Evolutionary conservation across 2,329 filamentous ascomycete species (phyloP).

Genomic region (Botrytis tulipae): DNA sequence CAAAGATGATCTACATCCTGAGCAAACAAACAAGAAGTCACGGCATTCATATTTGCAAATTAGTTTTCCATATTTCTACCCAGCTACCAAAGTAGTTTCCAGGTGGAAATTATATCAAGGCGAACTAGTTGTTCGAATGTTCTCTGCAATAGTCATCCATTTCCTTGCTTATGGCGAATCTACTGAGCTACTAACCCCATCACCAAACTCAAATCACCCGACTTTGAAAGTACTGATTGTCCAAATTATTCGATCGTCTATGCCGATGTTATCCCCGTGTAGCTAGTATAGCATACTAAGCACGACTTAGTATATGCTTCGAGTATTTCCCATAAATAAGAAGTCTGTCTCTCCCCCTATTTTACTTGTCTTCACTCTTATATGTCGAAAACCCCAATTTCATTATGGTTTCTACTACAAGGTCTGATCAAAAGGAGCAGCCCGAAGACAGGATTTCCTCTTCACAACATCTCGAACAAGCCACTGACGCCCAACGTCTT

Average conservation of each 20-base stretch:
- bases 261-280: background rate
- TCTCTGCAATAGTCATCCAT: background rate
- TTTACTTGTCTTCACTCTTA: background rate
- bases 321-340: too few relatives aligned
- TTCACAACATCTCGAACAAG: background rate
- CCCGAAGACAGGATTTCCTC: background rate
- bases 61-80: background rate
- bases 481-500: background rate
- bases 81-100: background rate
- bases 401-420: background rate
- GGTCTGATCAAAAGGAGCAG: background rate
- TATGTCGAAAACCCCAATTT: background rate
- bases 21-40: background rate
- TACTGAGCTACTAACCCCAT: background rate
- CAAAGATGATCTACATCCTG: background rate
- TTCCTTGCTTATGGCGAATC: background rate
- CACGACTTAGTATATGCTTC: background rate
- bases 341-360: too few relatives aligned
- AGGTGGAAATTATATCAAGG: background rate
- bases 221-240: background rate
- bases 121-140: background rate
- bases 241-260: background rate
- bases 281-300: background rate
- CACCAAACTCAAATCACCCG: background rate
- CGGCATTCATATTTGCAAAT: background rate